A percentile compares a stretch with the other conserved stretches of the same genome.
Conservation (phyloP, 306 rosid genomes). For the Dryas drummondii region DNA sequence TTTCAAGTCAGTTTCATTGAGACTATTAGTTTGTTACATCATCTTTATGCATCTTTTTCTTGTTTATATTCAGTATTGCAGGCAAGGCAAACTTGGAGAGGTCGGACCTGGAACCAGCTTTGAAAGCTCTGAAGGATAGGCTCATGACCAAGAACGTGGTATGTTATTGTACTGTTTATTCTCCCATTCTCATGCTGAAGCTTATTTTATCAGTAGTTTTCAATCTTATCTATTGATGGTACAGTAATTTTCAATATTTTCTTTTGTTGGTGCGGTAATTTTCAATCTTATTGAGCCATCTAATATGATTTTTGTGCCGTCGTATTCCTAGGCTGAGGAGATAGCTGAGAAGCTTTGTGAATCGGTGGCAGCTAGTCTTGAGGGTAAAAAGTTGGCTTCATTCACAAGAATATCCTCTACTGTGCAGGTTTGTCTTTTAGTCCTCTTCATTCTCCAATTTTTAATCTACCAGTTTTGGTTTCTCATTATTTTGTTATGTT, state of each 20-base stretch:
- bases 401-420: conserved; percentile 97
- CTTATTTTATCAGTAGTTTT: conserved; percentile 11
- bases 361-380: conserved; percentile 97
- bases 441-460: conserved; percentile 11
- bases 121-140: conserved; percentile 95
- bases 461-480: background rate
- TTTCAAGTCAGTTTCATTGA: background rate
- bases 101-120: conserved; percentile 92
- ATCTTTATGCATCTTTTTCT: conserved; percentile 5
- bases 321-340: conserved; percentile 77
- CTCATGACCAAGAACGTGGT: conserved; percentile 99
- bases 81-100: conserved; percentile 95
- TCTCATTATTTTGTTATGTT: background rate
- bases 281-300: conserved; percentile 3
- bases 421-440: conserved; percentile 62
- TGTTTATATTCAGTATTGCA: conserved; percentile 68
- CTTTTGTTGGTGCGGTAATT: background rate
- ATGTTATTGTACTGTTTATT: conserved; percentile 28
- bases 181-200: conserved; percentile 5
- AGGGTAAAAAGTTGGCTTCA: conserved; percentile 89
- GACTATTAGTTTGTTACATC: background rate
- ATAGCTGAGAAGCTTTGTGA: conserved; percentile 99
- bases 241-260: background rate
- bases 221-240: background rate
- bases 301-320: conserved; percentile 28